Percentiles rank a stretch among this genome's conserved stretches.
phyloP scores from a whole-genome alignment of 2,329 filamentous ascomycete genomes.

The Cercospora berteroae region DNA sequence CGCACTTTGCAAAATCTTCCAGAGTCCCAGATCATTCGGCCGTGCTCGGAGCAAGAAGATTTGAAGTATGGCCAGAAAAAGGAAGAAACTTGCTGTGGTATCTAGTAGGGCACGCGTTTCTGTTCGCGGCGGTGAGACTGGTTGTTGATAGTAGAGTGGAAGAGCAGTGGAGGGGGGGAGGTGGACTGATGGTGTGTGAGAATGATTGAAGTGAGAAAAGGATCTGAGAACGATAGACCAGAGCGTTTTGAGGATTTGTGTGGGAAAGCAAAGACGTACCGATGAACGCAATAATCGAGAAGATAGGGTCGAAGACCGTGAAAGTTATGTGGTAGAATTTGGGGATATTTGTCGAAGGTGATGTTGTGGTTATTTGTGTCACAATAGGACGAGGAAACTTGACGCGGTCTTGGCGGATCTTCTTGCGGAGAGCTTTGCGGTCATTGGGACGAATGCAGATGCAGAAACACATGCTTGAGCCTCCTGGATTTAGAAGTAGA shows the following conservation, averaged over 20 bases:
- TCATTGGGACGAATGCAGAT: not conserved
- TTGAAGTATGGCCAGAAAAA: not conserved
- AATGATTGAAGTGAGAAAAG: not conserved
- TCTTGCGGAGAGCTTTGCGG: not conserved
- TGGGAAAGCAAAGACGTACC: not conserved
- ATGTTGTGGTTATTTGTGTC: not conserved
- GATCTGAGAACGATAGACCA: not conserved
- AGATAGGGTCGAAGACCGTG: not conserved
- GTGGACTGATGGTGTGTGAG: not conserved
- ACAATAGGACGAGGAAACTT: conserved; percentile 1
- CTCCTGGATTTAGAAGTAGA: not conserved
- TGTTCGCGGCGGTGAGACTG: not conserved
- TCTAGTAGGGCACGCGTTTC: not conserved
- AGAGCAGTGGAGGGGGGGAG: not conserved
- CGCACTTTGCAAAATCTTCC: not conserved
- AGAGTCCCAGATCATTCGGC: not conserved
- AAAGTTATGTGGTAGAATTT: not conserved
- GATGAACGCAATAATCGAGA: not conserved
- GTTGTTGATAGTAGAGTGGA: not conserved
- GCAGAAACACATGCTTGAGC: not conserved
- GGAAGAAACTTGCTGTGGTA: not conserved
- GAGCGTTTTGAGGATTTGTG: not conserved
- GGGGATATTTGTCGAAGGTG: not conserved
- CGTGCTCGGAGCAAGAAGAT: not conserved
- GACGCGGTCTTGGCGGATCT: not conserved